Percentiles rank a stretch among this genome's conserved stretches.
phyloP scores from a whole-genome alignment of 139 green algal species.

The Chlamydomonas urium region DNA sequence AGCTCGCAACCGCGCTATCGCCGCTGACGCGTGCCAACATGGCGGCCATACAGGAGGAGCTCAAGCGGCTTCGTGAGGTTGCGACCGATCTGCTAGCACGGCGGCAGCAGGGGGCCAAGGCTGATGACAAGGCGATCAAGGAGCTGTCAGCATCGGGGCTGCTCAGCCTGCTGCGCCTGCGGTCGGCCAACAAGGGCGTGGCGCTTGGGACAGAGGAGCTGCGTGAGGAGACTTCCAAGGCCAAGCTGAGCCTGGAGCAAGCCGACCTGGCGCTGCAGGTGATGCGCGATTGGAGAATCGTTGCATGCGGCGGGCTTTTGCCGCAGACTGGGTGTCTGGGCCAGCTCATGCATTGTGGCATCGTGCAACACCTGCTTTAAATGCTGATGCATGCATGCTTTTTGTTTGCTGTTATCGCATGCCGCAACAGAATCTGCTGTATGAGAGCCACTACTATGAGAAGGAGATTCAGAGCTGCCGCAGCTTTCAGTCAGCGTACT shows the following conservation, averaged over 20 bases:
- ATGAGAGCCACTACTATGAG: slow-evolving; percentile 68
- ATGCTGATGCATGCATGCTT: no score
- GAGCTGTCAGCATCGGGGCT: not conserved
- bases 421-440: slow-evolving; percentile 69
- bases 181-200: slow-evolving; percentile 11
- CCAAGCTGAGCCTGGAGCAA: slow-evolving; percentile 53
- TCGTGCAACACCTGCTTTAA: not conserved
- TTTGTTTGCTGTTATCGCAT: no score
- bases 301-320: no score
- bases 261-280: slow-evolving; percentile 45
- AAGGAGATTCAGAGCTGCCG: slow-evolving; percentile 66
- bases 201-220: slow-evolving; percentile 33
- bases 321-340: not conserved
- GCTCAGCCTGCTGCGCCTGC: not conserved
- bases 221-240: slow-evolving; percentile 47
- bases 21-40: no score
- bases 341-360: not conserved
- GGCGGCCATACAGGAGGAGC: not conserved
- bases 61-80: not conserved
- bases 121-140: not conserved
- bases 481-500: slow-evolving; percentile 52
- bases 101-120: no score
- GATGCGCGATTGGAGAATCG: no score
- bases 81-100: not conserved
- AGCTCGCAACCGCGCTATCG: no score